Percentiles rank a stretch among this genome's conserved stretches.
These are phyloP conservation scores for Cutaneotrichosporon cyanovorans DNA, from an alignment of 1,284 basidiomycete species.

Conservation along the genomic window DNA sequence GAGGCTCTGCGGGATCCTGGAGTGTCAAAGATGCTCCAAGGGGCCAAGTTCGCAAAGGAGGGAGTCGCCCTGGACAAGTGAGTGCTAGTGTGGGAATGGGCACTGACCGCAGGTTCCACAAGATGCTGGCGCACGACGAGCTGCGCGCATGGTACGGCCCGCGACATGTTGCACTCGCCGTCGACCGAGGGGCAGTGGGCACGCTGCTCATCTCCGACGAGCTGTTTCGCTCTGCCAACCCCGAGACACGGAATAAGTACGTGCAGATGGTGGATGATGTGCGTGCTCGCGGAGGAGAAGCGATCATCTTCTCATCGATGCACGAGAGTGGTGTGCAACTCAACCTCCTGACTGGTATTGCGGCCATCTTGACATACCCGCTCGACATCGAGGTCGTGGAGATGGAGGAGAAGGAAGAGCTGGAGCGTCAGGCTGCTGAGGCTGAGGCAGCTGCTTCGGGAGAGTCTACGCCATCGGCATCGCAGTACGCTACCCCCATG, in stretches of 20 bases:
- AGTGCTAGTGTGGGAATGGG: constrained; percentile 16
- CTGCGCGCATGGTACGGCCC: constrained; percentile 98
- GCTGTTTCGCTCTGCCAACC: constrained; percentile 77
- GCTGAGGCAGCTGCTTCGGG: constrained; percentile 5
- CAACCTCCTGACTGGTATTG: constrained; percentile 85
- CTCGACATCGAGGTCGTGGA: constrained; percentile 92
- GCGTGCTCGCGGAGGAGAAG: constrained; percentile 79
- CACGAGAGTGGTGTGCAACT: constrained; percentile 97
- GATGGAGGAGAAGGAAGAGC: constrained; percentile 75
- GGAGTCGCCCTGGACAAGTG: constrained; percentile 83
- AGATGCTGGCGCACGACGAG: constrained; percentile 90
- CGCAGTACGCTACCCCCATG: too few species aligned
- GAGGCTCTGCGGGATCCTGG: constrained; percentile 92
- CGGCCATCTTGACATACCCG: constrained; percentile 92
- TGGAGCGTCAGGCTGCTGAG: constrained; percentile 41
- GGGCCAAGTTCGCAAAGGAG: constrained; percentile 96
- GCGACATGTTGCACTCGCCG: constrained; percentile 82
- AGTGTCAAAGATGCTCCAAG: constrained; percentile 64
- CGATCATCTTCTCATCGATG: constrained; percentile 96
- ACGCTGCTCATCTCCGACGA: constrained; percentile 92
- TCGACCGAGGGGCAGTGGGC: constrained; percentile 87
- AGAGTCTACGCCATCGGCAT: not conserved
- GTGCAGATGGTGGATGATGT: constrained; percentile 86
- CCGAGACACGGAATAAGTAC: constrained; percentile 69
- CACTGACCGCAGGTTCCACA: constrained; percentile 70